Conservation (phyloP, 352 stramenopile species). For the Thalassiosira mediterranea region DNA sequence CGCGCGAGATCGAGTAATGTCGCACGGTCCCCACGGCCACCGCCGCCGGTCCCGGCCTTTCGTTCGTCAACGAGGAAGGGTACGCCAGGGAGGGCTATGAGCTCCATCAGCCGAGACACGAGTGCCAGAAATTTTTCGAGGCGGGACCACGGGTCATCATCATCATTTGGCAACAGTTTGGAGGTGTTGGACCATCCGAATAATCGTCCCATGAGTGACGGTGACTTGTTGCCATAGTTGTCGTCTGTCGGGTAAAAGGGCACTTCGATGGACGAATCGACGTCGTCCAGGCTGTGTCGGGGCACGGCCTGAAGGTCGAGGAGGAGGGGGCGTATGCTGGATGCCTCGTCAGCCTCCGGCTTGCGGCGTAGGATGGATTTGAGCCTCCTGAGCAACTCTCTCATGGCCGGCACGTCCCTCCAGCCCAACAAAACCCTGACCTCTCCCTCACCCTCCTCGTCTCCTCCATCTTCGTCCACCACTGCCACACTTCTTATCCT, state of each 20-base stretch:
- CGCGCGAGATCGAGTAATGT: slow-evolving; percentile 47
- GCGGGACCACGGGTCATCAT: slow-evolving; percentile 25
- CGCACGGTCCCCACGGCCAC: slow-evolving; percentile 14
- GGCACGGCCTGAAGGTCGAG: slow-evolving; percentile 79
- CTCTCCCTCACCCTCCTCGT: slow-evolving; percentile 11
- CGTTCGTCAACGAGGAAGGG: slow-evolving; percentile 55
- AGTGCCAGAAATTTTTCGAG: slow-evolving; percentile 48
- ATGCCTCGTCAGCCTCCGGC: slow-evolving; percentile 56
- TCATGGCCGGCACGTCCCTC: slow-evolving; percentile 58
- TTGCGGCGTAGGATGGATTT: slow-evolving; percentile 71
- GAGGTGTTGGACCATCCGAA: no score
- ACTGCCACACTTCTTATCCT: slow-evolving; percentile 56
- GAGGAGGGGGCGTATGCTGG: slow-evolving; percentile 78
- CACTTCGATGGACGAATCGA: slow-evolving; percentile 48
- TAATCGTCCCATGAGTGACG: no score
- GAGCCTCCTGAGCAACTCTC: slow-evolving; percentile 72
- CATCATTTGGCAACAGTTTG: no score
- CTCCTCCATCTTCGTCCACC: slow-evolving; percentile 14
- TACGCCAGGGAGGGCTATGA: slow-evolving; percentile 54
- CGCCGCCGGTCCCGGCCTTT: slow-evolving; percentile 25
- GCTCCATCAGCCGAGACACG: slow-evolving; percentile 61
- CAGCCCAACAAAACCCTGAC: slow-evolving; percentile 37
- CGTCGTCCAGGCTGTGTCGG: slow-evolving; percentile 53
- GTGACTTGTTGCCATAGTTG: no score
- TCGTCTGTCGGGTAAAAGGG: slow-evolving; percentile 38